A percentile compares a stretch with the other conserved stretches of the same genome.
Evolutionary conservation across 192 early-diverging fungal genomes (phyloP).

Genomic region (Powellomyces hirtus): DNA sequence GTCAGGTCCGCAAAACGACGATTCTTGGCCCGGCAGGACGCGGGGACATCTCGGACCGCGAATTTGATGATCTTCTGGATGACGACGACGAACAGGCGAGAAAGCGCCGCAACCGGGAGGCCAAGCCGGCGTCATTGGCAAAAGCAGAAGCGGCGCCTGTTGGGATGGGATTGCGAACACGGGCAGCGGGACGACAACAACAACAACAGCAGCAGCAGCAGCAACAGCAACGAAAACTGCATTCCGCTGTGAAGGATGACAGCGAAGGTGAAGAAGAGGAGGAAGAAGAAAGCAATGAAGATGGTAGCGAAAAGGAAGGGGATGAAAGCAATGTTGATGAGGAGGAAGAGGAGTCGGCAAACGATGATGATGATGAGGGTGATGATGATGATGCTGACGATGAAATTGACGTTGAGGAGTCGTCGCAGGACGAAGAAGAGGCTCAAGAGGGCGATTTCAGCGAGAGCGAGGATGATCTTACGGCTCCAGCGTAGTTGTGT

Average conservation of each 20-base stretch:
- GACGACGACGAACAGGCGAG: neutral
- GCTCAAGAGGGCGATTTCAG: too few species aligned
- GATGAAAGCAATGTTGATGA: neutral
- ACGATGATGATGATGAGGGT: neutral
- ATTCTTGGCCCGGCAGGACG: neutral
- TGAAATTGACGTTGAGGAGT: neutral
- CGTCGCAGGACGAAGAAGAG: too few species aligned
- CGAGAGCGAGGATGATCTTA: too few species aligned
- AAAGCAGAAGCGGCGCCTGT: neutral
- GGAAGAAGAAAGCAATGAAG: neutral
- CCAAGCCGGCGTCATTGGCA: too few species aligned
- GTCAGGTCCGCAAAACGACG: neutral
- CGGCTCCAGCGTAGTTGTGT: too few species aligned
- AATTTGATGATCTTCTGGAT: neutral
- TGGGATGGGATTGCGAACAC: neutral
- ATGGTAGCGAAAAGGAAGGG: neutral
- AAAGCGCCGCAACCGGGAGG: neutral
- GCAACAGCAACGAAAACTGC: neutral
- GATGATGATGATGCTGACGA: neutral
- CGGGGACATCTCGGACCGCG: neutral
- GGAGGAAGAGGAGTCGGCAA: neutral
- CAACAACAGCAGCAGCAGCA: neutral
- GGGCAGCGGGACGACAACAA: neutral
- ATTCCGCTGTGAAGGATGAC: neutral
- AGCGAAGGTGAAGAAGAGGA: neutral